phyloP scores from a whole-genome alignment of 2,329 filamentous ascomycete species.

The Stagonosporopsis chrysanthemi region DNA sequence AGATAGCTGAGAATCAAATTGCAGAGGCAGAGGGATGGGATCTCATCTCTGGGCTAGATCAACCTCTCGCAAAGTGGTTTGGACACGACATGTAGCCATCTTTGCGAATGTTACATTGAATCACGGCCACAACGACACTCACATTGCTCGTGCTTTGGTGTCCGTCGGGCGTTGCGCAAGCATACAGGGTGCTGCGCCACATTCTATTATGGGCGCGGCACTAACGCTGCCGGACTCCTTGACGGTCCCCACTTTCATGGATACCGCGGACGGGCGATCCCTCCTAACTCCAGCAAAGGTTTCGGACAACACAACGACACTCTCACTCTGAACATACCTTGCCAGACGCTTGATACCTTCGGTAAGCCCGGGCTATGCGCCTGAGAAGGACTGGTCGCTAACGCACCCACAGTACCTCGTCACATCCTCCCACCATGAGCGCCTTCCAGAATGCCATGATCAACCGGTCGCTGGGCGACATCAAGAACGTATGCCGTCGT shows the following conservation, averaged over 20 bases:
- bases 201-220: conserved; percentile 16
- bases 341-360: neutral
- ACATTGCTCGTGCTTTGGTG: neutral
- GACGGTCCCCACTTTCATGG: conserved; percentile 15
- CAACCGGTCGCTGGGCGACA: conserved; percentile 85
- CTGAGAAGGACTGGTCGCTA: neutral
- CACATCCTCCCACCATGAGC: conserved; percentile 34
- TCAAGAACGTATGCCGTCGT: conserved; percentile 75
- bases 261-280: conserved; percentile 12
- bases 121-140: neutral
- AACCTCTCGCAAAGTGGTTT: no score
- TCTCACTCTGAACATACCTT: neutral
- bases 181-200: conserved; percentile 12
- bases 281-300: conserved; percentile 8
- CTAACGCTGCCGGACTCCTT: conserved; percentile 15
- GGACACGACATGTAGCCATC: no score
- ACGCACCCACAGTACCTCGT: neutral
- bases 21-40: neutral
- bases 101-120: no score
- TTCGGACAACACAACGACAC: conserved; percentile 16
- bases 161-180: neutral
- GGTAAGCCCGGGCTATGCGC: neutral
- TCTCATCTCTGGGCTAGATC: no score
- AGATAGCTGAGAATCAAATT: neutral
- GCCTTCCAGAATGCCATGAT: conserved; percentile 66